Conservation (phyloP, 768 basidiomycete genomes). For the Lentinula lateritia region DNA sequence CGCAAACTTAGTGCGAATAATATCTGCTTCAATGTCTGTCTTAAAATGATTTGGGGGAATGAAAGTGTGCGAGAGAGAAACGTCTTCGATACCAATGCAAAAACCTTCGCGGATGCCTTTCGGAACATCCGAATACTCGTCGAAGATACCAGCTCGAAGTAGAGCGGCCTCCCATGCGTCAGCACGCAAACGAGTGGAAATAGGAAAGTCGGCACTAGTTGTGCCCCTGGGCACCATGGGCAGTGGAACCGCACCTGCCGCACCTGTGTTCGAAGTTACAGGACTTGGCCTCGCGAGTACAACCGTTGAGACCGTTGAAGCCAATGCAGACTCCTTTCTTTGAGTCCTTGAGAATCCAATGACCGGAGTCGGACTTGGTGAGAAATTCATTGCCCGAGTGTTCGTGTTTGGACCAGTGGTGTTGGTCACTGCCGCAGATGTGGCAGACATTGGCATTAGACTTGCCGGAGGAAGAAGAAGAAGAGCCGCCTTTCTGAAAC, state of each 20-base stretch:
- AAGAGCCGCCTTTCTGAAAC: too few species aligned
- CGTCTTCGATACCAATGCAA: background rate
- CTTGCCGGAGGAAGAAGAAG: too few species aligned
- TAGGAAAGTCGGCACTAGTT: background rate
- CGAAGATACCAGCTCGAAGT: background rate
- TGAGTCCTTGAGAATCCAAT: too few species aligned
- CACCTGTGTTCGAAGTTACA: background rate
- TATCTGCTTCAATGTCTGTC: background rate
- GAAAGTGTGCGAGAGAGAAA: background rate
- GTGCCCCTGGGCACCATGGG: background rate
- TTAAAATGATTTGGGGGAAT: background rate
- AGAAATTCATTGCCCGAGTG: too few species aligned
- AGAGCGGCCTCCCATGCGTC: constrained; percentile 7
- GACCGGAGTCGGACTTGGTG: too few species aligned
- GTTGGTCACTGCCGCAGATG: too few species aligned
- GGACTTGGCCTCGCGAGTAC: too few species aligned
- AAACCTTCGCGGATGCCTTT: constrained; percentile 11
- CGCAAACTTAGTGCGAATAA: background rate
- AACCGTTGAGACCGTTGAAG: too few species aligned
- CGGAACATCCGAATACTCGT: constrained; percentile 11
- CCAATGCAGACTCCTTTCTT: too few species aligned
- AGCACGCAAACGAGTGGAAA: constrained; percentile 12
- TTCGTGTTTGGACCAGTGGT: too few species aligned
- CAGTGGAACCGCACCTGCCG: background rate
- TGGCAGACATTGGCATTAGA: too few species aligned